phyloP scores from a whole-genome alignment of 2,329 filamentous ascomycete genomes.

The Trichoderma sp. region DNA sequence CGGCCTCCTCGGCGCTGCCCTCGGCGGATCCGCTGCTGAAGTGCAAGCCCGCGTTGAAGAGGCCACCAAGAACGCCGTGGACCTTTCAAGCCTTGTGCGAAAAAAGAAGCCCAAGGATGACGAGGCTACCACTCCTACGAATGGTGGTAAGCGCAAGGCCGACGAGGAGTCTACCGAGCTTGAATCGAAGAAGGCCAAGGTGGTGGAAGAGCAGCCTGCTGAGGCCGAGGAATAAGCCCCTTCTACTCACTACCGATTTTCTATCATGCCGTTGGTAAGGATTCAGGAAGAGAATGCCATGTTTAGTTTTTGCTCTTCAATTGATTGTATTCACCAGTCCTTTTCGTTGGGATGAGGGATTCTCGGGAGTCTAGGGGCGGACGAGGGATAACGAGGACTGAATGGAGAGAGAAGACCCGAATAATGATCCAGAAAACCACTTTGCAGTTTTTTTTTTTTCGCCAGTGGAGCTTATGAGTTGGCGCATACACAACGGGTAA shows the following conservation, averaged over 20 bases:
- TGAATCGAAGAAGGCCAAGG: conserved; percentile 42
- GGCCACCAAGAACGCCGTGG: conserved; percentile 71
- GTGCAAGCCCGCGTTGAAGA: conserved; percentile 68
- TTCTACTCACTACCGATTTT: neutral
- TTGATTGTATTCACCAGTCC: neutral
- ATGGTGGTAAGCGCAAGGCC: conserved; percentile 42
- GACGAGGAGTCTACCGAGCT: conserved; percentile 34
- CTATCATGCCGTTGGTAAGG: neutral
- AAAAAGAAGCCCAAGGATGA: conserved; percentile 61
- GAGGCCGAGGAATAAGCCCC: conserved; percentile 9
- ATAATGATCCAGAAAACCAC: neutral
- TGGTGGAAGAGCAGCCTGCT: conserved; percentile 32
- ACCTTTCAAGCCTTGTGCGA: conserved; percentile 72
- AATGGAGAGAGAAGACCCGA: neutral
- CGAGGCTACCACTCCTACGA: conserved; percentile 3
- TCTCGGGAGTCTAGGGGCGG: neutral
- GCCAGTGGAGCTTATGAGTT: neutral
- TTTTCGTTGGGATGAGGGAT: neutral
- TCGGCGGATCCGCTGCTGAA: conserved; percentile 63
- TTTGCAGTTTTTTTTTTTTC: neutral
- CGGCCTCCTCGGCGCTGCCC: conserved; percentile 63
- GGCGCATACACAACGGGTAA: neutral
- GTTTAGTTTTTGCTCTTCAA: neutral
- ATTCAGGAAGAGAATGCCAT: neutral
- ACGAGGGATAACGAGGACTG: neutral